Evolutionary conservation across 2,329 filamentous ascomycete species (phyloP).

Genomic region (Hypoxylon sp.): DNA sequence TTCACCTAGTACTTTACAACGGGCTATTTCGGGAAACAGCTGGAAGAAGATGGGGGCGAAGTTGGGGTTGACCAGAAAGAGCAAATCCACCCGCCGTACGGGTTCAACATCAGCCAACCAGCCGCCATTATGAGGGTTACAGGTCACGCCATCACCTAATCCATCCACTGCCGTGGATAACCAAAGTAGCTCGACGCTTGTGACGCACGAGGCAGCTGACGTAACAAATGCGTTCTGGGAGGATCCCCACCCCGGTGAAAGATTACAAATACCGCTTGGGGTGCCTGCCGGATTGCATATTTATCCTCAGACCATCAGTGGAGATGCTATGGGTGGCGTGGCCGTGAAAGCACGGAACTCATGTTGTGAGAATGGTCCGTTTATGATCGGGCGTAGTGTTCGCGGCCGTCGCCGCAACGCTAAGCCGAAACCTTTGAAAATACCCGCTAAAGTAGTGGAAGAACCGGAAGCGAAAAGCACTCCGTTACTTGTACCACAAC

Average conservation of each 20-base stretch:
- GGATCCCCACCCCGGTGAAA: slow-evolving; percentile 64
- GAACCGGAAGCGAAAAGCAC: slow-evolving; percentile 46
- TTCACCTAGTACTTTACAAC: slow-evolving; percentile 68
- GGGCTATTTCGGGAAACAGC: slow-evolving; percentile 69
- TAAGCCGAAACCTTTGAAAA: slow-evolving; percentile 53
- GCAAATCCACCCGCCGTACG: slow-evolving; percentile 62
- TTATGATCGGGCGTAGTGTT: slow-evolving; percentile 44
- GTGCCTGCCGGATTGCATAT: slow-evolving; percentile 46
- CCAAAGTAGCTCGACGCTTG: slow-evolving; percentile 45
- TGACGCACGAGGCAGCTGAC: slow-evolving; percentile 46
- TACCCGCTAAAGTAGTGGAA: slow-evolving; percentile 51
- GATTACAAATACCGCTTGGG: slow-evolving; percentile 55
- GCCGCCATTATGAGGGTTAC: slow-evolving; percentile 69
- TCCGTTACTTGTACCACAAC: slow-evolving; percentile 43
- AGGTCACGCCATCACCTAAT: slow-evolving; percentile 68
- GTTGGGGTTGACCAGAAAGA: slow-evolving; percentile 70
- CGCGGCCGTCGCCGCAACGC: slow-evolving; percentile 50
- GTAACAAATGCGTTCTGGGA: slow-evolving; percentile 55
- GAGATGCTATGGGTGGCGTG: slow-evolving; percentile 61
- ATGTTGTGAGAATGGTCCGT: slow-evolving; percentile 45
- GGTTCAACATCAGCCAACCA: slow-evolving; percentile 62
- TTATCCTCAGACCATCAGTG: slow-evolving; percentile 45
- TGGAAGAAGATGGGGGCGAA: slow-evolving; percentile 77
- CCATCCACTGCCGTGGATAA: slow-evolving; percentile 54
- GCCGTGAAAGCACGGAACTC: slow-evolving; percentile 63